Evolutionary conservation across 2,329 filamentous ascomycete species (phyloP).

Genomic region (Leptographium lundbergii): DNA sequence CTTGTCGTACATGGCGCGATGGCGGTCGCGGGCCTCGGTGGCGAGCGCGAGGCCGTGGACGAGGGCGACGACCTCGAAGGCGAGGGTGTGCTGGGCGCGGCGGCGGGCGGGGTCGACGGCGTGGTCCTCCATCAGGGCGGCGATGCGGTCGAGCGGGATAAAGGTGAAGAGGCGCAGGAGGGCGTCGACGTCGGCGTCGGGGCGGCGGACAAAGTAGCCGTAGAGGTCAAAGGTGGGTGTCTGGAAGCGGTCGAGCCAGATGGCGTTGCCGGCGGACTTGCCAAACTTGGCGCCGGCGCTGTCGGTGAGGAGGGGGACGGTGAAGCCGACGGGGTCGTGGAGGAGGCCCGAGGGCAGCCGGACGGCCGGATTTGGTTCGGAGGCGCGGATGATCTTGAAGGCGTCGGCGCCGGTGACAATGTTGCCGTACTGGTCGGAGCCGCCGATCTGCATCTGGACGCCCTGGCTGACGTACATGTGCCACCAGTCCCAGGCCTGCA

Average conservation of each 20-base stretch:
- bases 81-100: constrained; percentile 70
- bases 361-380: constrained; percentile 31
- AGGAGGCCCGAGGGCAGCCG: constrained; percentile 28
- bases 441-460: constrained; percentile 80
- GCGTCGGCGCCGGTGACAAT: constrained; percentile 83
- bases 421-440: constrained; percentile 93
- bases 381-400: constrained; percentile 58
- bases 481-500: constrained; percentile 98
- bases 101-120: constrained; percentile 54
- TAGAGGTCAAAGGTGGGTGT: constrained; percentile 81
- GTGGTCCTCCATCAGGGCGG: constrained; percentile 55
- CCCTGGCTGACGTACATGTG: constrained; percentile 56
- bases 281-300: constrained; percentile 81
- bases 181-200: constrained; percentile 69
- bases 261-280: constrained; percentile 84
- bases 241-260: constrained; percentile 80
- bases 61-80: constrained; percentile 68
- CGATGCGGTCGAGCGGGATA: constrained; percentile 58
- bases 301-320: constrained; percentile 80
- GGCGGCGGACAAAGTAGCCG: constrained; percentile 72
- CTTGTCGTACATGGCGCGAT: constrained; percentile 34
- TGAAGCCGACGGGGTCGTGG: constrained; percentile 67
- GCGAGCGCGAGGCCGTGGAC: constrained; percentile 61
- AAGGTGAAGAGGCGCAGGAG: constrained; percentile 90
- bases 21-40: constrained; percentile 43